phyloP scores from a whole-genome alignment of 2,329 filamentous ascomycete species.

The Diplodia sapinea region DNA sequence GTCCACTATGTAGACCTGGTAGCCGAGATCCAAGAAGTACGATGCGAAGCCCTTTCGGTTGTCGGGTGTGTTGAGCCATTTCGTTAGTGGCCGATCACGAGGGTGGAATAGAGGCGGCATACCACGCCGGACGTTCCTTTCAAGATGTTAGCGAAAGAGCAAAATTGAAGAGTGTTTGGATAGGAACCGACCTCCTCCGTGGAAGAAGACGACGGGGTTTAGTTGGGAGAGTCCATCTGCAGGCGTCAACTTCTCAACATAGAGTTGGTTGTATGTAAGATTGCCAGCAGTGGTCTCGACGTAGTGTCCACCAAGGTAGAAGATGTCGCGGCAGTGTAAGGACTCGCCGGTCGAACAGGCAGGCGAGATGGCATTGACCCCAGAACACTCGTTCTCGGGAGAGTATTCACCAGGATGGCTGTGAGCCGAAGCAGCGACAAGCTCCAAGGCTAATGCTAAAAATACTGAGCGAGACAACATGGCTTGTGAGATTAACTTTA shows the following conservation, averaged over 20 bases:
- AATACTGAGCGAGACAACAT: neutral
- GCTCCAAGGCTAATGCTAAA: neutral
- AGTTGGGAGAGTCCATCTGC: conserved; percentile 35
- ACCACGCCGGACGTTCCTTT: conserved; percentile 27
- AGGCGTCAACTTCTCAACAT: conserved; percentile 58
- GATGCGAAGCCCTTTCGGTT: conserved; percentile 55
- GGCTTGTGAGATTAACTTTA: no score
- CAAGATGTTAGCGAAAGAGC: conserved; percentile 4
- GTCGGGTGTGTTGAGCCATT: conserved; percentile 58
- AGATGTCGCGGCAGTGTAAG: conserved; percentile 8
- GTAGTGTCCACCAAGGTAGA: neutral
- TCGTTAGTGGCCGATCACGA: conserved; percentile 34
- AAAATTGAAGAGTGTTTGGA: neutral
- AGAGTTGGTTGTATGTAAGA: conserved; percentile 55
- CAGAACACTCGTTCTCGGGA: neutral
- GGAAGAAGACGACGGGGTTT: conserved; percentile 38
- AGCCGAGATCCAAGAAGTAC: conserved; percentile 55
- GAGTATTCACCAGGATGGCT: neutral
- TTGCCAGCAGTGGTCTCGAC: conserved; percentile 24
- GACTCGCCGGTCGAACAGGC: neutral
- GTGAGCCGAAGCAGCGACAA: neutral
- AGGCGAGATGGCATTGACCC: neutral
- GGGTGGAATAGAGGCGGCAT: neutral
- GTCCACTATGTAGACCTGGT: conserved; percentile 55
- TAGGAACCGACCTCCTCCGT: conserved; percentile 33